These are phyloP conservation scores for Aureobasidium musti DNA, from an alignment of 2,329 filamentous ascomycete species.

Conservation along the genomic window DNA sequence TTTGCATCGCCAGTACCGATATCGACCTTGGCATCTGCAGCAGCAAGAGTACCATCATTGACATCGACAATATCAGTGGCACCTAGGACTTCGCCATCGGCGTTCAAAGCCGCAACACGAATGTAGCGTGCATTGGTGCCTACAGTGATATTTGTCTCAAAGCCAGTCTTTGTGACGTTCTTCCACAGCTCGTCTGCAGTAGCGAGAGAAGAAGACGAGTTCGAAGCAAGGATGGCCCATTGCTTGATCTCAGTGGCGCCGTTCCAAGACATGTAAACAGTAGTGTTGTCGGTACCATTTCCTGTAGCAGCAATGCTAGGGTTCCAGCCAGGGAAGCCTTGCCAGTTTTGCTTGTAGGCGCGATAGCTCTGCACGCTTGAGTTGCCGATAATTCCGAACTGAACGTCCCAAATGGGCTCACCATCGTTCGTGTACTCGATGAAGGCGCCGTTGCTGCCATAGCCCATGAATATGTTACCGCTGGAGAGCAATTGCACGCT, in stretches of 20 bases:
- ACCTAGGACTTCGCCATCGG: conserved; percentile 31
- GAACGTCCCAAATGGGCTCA: conserved; percentile 55
- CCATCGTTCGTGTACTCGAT: conserved; percentile 51
- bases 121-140: conserved; percentile 31
- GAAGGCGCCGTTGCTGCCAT: conserved; percentile 49
- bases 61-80: conserved; percentile 31
- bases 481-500: conserved; percentile 56
- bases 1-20: conserved; percentile 23
- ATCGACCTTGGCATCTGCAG: conserved; percentile 4
- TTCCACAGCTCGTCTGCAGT: conserved; percentile 27
- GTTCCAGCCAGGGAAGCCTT: conserved; percentile 22
- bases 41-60: conserved; percentile 19
- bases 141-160: conserved; percentile 32
- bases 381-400: conserved; percentile 46
- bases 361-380: conserved; percentile 53
- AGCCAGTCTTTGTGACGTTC: conserved; percentile 31
- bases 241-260: conserved; percentile 32
- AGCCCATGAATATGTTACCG: conserved; percentile 58
- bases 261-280: conserved; percentile 32
- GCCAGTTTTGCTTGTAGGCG: conserved; percentile 47
- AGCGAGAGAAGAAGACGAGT: conserved; percentile 25
- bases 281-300: conserved; percentile 24
- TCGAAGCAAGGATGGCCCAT: conserved; percentile 32
- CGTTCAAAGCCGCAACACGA: conserved; percentile 34
- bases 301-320: conserved; percentile 30